A percentile compares a stretch with the other conserved stretches of the same genome.
Conservation (phyloP, 2,329 filamentous ascomycete genomes). For the Lomentospora prolificans region DNA sequence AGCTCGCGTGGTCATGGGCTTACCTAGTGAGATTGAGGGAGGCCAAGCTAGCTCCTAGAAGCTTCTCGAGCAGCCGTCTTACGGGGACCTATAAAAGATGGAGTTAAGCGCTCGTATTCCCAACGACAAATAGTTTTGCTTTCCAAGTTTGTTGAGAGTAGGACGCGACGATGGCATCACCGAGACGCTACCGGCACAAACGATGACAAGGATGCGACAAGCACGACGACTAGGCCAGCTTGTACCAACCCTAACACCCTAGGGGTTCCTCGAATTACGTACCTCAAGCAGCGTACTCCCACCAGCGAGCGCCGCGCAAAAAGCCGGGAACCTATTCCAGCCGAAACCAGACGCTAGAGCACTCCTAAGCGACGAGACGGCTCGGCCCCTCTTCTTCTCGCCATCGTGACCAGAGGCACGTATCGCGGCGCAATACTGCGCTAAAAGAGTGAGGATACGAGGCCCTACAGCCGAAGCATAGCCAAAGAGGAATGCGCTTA, state of each 20-base stretch:
- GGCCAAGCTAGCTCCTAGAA: slow-evolving; percentile 7
- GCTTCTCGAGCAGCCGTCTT: slow-evolving; percentile 6
- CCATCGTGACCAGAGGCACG: slow-evolving; percentile 11
- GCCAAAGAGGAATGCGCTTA: slow-evolving; percentile 50
- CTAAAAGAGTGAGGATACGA: slow-evolving; percentile 42
- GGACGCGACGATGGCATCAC: background rate
- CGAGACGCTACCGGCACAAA: background rate
- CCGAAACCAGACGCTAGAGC: slow-evolving; percentile 44
- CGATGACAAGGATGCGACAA: background rate
- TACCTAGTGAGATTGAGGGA: slow-evolving; percentile 7
- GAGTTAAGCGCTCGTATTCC: background rate
- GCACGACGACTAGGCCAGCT: background rate
- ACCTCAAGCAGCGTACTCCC: slow-evolving; percentile 53
- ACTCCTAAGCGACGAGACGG: slow-evolving; percentile 9
- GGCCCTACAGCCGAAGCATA: slow-evolving; percentile 51
- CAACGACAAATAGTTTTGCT: background rate
- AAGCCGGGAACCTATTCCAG: slow-evolving; percentile 48
- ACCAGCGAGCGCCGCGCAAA: slow-evolving; percentile 51
- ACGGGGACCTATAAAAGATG: slow-evolving; percentile 5
- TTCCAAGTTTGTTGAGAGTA: background rate
- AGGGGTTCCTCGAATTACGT: slow-evolving; percentile 14
- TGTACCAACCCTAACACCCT: too few relatives aligned
- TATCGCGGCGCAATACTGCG: slow-evolving; percentile 32
- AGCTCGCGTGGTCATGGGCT: background rate
- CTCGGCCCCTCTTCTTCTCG: background rate